Percentiles rank a stretch among this genome's conserved stretches.
Conservation (phyloP, 2,329 filamentous ascomycete species). For the Claviceps lovelessii region DNA sequence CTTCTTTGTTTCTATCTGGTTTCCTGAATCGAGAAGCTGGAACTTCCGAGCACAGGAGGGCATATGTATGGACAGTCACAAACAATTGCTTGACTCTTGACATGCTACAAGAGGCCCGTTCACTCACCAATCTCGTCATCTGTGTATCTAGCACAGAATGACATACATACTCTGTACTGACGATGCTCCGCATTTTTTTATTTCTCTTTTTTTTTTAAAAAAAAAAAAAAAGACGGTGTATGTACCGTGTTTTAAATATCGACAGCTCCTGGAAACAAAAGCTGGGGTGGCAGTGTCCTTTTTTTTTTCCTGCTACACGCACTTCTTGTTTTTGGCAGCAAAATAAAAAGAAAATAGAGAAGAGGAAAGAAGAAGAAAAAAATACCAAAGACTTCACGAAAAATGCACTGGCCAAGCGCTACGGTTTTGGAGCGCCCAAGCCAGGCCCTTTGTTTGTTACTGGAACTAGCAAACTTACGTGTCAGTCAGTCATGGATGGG, state of each 20-base stretch:
- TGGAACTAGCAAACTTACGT: not conserved
- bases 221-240: too few relatives aligned
- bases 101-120: not conserved
- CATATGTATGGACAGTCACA: not conserved
- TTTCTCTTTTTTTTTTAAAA: too few relatives aligned
- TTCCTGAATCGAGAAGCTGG: slow-evolving; percentile 13
- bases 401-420: not conserved
- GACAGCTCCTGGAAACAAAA: not conserved
- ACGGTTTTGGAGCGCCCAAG: not conserved
- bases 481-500: not conserved
- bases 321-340: not conserved
- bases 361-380: not conserved
- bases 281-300: not conserved
- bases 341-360: not conserved
- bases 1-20: slow-evolving; percentile 19
- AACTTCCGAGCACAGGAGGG: slow-evolving; percentile 5
- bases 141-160: too few relatives aligned
- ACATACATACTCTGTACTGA: not conserved
- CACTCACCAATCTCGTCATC: not conserved
- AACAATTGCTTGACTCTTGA: not conserved
- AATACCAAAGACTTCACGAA: not conserved
- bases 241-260: not conserved
- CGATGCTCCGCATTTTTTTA: not conserved
- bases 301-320: not conserved
- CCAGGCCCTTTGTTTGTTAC: not conserved